Base-by-base conservation (phyloP, 192 early-diverging fungal species). In the Kickxella alabastrina region DNA sequence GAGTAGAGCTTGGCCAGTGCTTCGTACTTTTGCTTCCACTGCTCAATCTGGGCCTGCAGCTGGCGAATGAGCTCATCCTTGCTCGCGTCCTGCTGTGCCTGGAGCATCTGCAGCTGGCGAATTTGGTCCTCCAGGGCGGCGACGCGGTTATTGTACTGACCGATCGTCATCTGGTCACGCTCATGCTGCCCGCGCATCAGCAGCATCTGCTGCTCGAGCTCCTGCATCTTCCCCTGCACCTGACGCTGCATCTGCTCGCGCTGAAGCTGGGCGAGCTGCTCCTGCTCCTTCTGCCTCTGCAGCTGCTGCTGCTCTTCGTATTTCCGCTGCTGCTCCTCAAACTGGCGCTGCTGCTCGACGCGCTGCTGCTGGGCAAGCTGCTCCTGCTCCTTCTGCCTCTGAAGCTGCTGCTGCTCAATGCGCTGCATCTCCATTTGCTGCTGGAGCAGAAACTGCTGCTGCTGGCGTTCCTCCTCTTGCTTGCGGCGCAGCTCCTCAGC, bases 1-100 rank as follows among this genome's bases (percentile, higher is more conserved):
- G 94, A 91, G 63, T 99, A 99, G n/a, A 97, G 79, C 51, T 99
- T 99, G 48, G 94, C 94, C 31, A 99, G 75, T 14, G 93, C 90
- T 68, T 97, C 93, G 68, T 97, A 97, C 75, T 96, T 99, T 65
- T 94, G 88, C 77, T 87, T 92, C 92, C 92, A 95, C 69, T 95
- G 90, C 62, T 87, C 84, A 21, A 99, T 79, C 82, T 98, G 91
- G 28, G 92, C 90, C 77, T 95, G 92, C 50, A 92, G 75, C 43
- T 81, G 81, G 8, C 85, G 82, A 37, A 95, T 86, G 52, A 90
- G 75, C 59, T 91, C 89, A 45, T 95, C 92, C 59, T 92, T 91
- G 57, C 86, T 85, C 17, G 72, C 77, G 41, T 92, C 82, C 45
- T 85, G 81, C 52, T 90, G 86, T 56, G 82, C 81, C 24, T 82